These are phyloP conservation scores for Sclerotinia spermophila DNA, from an alignment of 2,329 filamentous ascomycete species.

Conservation along the genomic window DNA sequence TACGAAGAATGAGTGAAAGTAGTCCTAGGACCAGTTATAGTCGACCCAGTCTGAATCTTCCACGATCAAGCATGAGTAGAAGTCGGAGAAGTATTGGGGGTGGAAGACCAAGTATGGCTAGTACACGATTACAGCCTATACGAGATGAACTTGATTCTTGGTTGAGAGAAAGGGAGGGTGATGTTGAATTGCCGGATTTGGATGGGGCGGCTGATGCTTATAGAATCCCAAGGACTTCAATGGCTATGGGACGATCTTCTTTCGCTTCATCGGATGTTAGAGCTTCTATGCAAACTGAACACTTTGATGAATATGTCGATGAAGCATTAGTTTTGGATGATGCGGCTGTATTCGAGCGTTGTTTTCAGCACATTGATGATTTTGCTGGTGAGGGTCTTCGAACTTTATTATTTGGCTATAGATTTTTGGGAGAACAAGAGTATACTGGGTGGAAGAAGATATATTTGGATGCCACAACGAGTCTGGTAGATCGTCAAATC, in stretches of 20 bases:
- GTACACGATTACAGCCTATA: constrained; percentile 38
- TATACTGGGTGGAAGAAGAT: constrained; percentile 73
- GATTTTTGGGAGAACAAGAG: constrained; percentile 68
- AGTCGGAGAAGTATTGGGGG: constrained; percentile 30
- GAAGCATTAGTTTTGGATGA: constrained; percentile 60
- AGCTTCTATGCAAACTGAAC: constrained; percentile 45
- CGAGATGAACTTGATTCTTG: constrained; percentile 38
- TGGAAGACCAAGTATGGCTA: constrained; percentile 32
- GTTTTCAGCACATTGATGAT: constrained; percentile 82
- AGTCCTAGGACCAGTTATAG: constrained; percentile 34
- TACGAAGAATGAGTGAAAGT: constrained; percentile 51
- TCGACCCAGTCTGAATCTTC: constrained; percentile 26
- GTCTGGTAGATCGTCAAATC: constrained; percentile 71
- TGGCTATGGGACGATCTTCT: constrained; percentile 33
- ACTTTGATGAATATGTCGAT: constrained; percentile 53
- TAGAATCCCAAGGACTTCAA: constrained; percentile 43
- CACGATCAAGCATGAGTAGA: constrained; percentile 18
- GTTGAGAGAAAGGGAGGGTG: constrained; percentile 41
- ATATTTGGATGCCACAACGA: constrained; percentile 78
- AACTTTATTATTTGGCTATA: constrained; percentile 79
- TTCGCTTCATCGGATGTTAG: constrained; percentile 34
- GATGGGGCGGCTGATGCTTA: constrained; percentile 38
- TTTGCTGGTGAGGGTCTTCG: constrained; percentile 85
- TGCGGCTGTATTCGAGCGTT: constrained; percentile 55
- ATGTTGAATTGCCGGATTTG: constrained; percentile 43